Evolutionary conservation across 1,284 basidiomycete species (phyloP), one percentile per base, ranked within the genome.

Genomic region (Irpex sp.): DNA sequence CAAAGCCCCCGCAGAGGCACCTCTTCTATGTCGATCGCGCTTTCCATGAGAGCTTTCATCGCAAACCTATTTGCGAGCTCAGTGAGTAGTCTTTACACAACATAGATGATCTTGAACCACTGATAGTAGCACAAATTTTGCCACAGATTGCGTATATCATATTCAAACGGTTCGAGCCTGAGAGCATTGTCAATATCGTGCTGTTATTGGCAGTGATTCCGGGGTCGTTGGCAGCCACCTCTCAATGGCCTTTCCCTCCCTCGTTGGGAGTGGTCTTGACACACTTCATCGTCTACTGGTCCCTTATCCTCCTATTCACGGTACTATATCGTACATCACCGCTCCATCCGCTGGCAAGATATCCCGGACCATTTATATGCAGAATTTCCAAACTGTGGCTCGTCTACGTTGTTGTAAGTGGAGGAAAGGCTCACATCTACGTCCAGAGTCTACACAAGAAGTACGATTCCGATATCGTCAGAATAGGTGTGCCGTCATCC

Each of bases 321-420:
- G 51, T 65, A 13, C 53, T 39, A 5, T 68, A 68, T 35, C 61
- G 67, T 5, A 4, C 67, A 1, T 67, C 66, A 4, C 66, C 67
- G 2, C 62, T 68, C 36, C 67, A 68, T 37, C 66, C 67, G 5
- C 59, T 68, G 4, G 67, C 67, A 4, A 37, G 37, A 26, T 67
- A 65, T 56, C 67, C 67, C 1, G 67, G 67, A 11, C 67, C 63
- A 1, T 8, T 65, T 9, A 15, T 63, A 1, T 64, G 62, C 61
- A 68, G 65, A 56, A 37, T 63, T 35, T 65, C 63, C 43, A 65
- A 61, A 26, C 11, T 50, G 6, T 65, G 61, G 64, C 5, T 61
- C 5, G 65, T 58, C n/a, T 66, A 61, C 33, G 9, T 65, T 17
- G 54, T 58, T 11, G 60, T 21, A 5, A 54, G 5, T 11, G 11